Base-by-base conservation (phyloP, 495 filamentous ascomycete genomes). In the Daldinia bambusicola region DNA sequence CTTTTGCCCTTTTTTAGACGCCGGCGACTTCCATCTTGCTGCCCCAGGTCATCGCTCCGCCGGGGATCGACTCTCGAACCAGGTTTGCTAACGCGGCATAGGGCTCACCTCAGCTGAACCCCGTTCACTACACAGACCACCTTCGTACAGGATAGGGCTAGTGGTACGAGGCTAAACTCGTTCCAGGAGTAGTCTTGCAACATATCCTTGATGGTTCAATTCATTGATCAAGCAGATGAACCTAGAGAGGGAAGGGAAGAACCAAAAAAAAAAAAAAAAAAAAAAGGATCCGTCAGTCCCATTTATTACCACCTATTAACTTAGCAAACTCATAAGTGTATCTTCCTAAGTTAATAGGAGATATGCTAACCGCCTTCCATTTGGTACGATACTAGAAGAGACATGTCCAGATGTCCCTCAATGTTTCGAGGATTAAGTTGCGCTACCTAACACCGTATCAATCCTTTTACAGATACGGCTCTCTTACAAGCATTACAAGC, bases 71-170 rank as follows among this genome's bases (percentile, higher is more conserved):
- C 70, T 60, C 70, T 60, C 31, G 7, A 59, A 67, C 69, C 37
- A 61, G 70, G 70, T 63, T 41, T 61, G 61, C 50, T 69, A 65
- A 55, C 61, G 70, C 60, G 48, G 57, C 70, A 31, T 73, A 73
- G 66, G 70, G 70, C 70, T 73, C 70, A 73, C 66, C 70, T 73
- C 70, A 73, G 70, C 70, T 73, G 70, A 73, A 73, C 57, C 66
- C 57, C 56, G 61, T 66, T 64, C 57, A 62, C 61, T 43, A 55
- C 45, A 45, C 41, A 14, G 51, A 53, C 51, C 50, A 56, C 40
- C 55, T 53, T 34, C 36, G 61, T 56, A 51, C 61, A 34, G 61
- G 61, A 59, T 72, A 66, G 65, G 53, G 65, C 53, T 67, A 58
- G 55, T 52, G 13, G 52, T 60, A 36, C 45, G 48, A 63, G 50